phyloP scores from a whole-genome alignment of 805 yeast species.

The Kodamaea kaohsiungensis region DNA sequence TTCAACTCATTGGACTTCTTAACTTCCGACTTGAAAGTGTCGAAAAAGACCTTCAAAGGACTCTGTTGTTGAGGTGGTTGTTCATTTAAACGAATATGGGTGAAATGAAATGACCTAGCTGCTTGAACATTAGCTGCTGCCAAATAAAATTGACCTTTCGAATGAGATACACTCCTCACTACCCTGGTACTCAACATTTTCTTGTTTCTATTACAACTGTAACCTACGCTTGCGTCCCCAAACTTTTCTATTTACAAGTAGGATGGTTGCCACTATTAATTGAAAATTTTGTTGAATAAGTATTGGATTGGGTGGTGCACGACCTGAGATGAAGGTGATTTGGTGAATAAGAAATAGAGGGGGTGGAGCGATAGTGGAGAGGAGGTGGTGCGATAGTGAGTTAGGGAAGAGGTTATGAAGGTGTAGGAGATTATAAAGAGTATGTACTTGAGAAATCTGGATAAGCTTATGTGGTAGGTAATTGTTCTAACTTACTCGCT shows the following conservation, averaged over 20 bases:
- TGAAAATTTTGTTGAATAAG: slow-evolving; percentile 5
- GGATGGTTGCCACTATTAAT: slow-evolving; percentile 5
- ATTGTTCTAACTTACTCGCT: too few species aligned
- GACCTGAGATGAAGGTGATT: not conserved
- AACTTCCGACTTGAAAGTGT: slow-evolving; percentile 90
- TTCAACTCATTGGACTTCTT: slow-evolving; percentile 86
- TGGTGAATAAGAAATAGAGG: not conserved
- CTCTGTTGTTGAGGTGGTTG: slow-evolving; percentile 47
- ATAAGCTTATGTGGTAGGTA: too few species aligned
- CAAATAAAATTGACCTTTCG: not conserved
- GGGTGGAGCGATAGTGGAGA: not conserved
- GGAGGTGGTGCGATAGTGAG: too few species aligned
- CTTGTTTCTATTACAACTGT: not conserved
- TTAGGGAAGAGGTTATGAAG: too few species aligned
- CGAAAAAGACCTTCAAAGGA: slow-evolving; percentile 90
- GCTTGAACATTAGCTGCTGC: not conserved
- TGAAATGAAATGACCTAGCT: slow-evolving; percentile 19
- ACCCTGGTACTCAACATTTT: slow-evolving; percentile 6
- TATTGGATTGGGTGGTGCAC: not conserved
- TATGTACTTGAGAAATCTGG: too few species aligned
- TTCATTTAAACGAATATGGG: slow-evolving; percentile 15
- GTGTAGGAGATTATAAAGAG: too few species aligned
- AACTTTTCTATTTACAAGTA: not conserved
- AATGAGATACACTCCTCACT: slow-evolving; percentile 1
- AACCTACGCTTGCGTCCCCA: not conserved